phyloP scores from a whole-genome alignment of 2,329 filamentous ascomycete species.

The Clonostachys rosea region DNA sequence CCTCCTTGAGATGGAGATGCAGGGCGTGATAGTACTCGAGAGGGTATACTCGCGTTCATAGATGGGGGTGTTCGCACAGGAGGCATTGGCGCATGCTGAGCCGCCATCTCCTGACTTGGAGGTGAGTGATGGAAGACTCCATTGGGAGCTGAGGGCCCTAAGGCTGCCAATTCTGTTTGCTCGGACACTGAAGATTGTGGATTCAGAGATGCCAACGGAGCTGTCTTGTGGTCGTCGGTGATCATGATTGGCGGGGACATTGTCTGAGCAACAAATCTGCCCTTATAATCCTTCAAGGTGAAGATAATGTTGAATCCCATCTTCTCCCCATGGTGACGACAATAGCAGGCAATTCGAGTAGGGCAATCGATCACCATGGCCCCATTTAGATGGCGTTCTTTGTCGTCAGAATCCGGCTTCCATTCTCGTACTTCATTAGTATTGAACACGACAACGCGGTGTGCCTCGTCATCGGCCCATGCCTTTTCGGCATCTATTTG shows the following conservation, averaged over 20 bases:
- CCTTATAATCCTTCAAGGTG: slow-evolving; percentile 79
- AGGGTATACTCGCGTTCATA: background rate
- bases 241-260: slow-evolving; percentile 91
- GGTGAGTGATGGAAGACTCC: background rate
- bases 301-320: slow-evolving; percentile 90
- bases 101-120: background rate
- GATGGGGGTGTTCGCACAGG: background rate
- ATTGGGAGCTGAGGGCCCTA: background rate
- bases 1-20: slow-evolving; percentile 65
- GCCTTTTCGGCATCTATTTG: slow-evolving; percentile 88
- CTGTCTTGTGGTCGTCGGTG: slow-evolving; percentile 95
- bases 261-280: slow-evolving; percentile 74
- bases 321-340: slow-evolving; percentile 91
- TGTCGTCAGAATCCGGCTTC: slow-evolving; percentile 25
- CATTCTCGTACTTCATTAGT: slow-evolving; percentile 69
- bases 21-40: slow-evolving; percentile 56
- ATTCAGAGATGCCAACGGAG: slow-evolving; percentile 28
- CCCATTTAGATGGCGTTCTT: slow-evolving; percentile 42
- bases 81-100: background rate
- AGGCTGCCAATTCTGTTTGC: background rate
- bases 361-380: slow-evolving; percentile 78
- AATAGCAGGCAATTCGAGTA: slow-evolving; percentile 97
- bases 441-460: slow-evolving; percentile 87
- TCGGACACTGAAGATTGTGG: slow-evolving; percentile 9
- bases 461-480: slow-evolving; percentile 76